Percentiles rank a stretch among this genome's conserved stretches.
Conservation (phyloP, 305 asterid species). For the Fraxinus platypoda region DNA sequence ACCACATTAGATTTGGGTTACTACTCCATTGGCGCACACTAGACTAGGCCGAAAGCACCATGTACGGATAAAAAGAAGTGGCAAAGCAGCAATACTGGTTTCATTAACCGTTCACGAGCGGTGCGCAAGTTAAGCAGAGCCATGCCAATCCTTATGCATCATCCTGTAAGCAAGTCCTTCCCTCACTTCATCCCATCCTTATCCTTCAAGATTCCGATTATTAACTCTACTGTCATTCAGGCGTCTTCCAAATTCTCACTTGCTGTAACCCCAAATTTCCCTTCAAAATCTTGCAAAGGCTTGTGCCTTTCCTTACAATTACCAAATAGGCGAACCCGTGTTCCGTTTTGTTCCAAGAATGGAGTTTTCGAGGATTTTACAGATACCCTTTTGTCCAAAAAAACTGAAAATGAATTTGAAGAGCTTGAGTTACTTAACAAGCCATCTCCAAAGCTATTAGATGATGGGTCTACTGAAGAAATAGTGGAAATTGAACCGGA, state of each 20-base stretch:
- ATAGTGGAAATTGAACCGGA: constrained; percentile 22
- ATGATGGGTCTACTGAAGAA: constrained; percentile 31
- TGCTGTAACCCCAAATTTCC: constrained; percentile 34
- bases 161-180: constrained; percentile 30
- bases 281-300: constrained; percentile 33
- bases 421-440: constrained; percentile 72
- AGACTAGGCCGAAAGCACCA: neutral
- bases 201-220: constrained; percentile 21
- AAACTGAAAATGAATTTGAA: constrained; percentile 34
- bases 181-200: constrained; percentile 34
- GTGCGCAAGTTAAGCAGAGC: constrained; percentile 44
- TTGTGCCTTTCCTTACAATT: constrained; percentile 25
- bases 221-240: constrained; percentile 19
- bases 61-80: constrained; percentile 38
- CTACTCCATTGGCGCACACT: constrained; percentile 22
- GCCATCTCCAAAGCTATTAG: constrained; percentile 59
- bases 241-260: constrained; percentile 2
- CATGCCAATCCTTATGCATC: constrained; percentile 50
- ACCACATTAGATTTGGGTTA: neutral
- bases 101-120: constrained; percentile 19
- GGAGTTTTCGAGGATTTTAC: constrained; percentile 48
- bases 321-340: constrained; percentile 35
- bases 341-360: constrained; percentile 51
- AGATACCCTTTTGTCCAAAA: constrained; percentile 36
- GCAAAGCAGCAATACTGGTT: constrained; percentile 22